phyloP scores from a whole-genome alignment of 2,329 filamentous ascomycete species.

The Colletotrichum musae region DNA sequence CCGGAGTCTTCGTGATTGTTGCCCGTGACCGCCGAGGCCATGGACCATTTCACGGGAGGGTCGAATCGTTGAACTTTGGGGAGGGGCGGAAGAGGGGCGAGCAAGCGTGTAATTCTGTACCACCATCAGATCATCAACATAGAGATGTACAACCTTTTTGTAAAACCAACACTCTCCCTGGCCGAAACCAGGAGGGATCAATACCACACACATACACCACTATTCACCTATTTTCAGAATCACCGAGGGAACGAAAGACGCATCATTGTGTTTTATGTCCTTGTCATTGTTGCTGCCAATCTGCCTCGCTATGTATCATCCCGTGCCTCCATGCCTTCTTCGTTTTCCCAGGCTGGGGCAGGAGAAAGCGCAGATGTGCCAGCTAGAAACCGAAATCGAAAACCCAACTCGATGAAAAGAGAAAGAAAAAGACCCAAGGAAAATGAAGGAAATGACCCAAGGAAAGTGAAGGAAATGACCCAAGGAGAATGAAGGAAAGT shows the following conservation, averaged over 20 bases:
- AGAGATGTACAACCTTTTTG: conserved; percentile 17
- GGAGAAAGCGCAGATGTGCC: not conserved
- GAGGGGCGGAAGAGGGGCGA: not conserved
- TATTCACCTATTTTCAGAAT: not conserved
- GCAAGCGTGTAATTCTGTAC: conserved; percentile 21
- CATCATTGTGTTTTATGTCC: not conserved
- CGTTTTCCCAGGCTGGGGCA: not conserved
- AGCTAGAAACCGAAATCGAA: not conserved
- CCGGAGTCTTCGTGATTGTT: conserved; percentile 7
- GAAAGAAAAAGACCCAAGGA: not conserved
- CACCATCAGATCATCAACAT: conserved; percentile 4
- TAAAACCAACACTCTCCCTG: not conserved
- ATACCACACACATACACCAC: not conserved
- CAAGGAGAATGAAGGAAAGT: not conserved
- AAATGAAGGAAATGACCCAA: not conserved
- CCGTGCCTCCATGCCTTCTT: not conserved
- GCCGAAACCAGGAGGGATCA: not conserved
- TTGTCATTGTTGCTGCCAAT: not conserved
- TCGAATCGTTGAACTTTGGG: no score
- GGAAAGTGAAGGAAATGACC: not conserved
- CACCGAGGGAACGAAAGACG: not conserved
- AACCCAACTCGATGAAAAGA: not conserved
- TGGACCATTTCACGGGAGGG: no score
- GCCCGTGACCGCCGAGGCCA: no score
- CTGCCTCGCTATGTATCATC: no score